These are phyloP conservation scores for Cutaneotrichosporon sp. DNA, from an alignment of 1,284 basidiomycete species.

Conservation along the genomic window DNA sequence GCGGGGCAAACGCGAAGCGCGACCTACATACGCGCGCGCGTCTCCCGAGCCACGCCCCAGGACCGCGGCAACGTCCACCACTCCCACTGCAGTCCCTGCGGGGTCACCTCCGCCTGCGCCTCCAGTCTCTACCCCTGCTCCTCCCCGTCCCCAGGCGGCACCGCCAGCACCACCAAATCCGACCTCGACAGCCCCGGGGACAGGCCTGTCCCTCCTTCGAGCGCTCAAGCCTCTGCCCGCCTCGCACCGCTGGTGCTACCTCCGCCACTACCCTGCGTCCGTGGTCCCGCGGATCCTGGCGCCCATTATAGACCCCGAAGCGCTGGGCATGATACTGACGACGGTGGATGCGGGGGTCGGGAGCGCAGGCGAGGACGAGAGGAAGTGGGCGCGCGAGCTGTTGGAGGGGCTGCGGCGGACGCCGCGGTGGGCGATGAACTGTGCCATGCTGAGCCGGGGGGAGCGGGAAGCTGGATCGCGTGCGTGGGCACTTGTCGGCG, in stretches of 20 bases:
- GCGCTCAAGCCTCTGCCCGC: constrained; percentile 12
- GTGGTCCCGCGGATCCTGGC: constrained; percentile 25
- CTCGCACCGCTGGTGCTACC: constrained; percentile 10
- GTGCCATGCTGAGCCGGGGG: constrained; percentile 28
- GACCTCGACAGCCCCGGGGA: constrained; percentile 26
- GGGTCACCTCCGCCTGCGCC: neutral
- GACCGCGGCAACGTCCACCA: neutral
- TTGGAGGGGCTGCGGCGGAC: constrained; percentile 25
- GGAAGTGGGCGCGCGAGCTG: constrained; percentile 11
- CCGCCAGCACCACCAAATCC: constrained; percentile 17
- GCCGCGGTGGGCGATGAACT: constrained; percentile 35
- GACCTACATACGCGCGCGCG: constrained; percentile 9
- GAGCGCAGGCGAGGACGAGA: constrained; percentile 7
- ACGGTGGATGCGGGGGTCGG: constrained; percentile 11
- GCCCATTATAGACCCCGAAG: constrained; percentile 41
- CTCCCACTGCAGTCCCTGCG: neutral
- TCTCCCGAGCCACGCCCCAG: neutral
- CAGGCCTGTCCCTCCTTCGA: constrained; percentile 34
- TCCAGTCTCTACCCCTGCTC: neutral
- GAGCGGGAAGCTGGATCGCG: constrained; percentile 24
- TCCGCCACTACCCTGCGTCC: constrained; percentile 23
- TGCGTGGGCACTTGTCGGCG: constrained; percentile 23
- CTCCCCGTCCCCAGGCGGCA: neutral
- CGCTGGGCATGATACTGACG: constrained; percentile 28
- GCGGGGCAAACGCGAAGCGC: constrained; percentile 19